Evolutionary conservation across 345 rosid genomes (phyloP), one percentile per base, ranked within the genome.

Genomic region (Syzygium grande): DNA sequence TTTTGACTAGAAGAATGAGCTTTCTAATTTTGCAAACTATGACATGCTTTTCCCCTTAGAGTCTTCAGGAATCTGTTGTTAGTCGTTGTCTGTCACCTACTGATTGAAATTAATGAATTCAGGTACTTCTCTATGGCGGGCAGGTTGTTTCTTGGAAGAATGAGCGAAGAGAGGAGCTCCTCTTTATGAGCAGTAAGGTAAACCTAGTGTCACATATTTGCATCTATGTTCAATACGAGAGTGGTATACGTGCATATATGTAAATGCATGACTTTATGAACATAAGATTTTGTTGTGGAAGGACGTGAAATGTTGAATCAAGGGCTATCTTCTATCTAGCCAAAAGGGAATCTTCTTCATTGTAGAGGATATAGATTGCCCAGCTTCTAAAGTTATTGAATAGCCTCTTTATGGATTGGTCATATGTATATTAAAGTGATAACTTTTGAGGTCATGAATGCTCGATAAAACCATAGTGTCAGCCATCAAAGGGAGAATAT

Each of bases 81-180:
- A 34, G 49, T 68, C 11, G 84, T 14, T 34, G 12, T 34, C 16
- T 22, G 52, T 53, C n/a, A 11, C 41, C 27, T 53, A 17, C 53
- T 56, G 58, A 53, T 53, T 23, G n/a, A 53, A 29, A 14, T 53
- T 43, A 88, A 89, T 88, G 91, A 88, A 90, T 92, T 91, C 96
- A 97, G 99, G 99, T 97, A 91, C 93, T 96, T 91, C 91, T 95
- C 7, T 92, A 92, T 87, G 99, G 99, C 15, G 99, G 98, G 79
- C 99, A 96, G 89, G 96, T 97, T 29, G 92, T 97, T 91, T 97
- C 99, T 41, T 97, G 99, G 99, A 97, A 97, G 91, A 97, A 95
- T 86, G 97, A 95, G 86, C 89, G 96, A 88, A 92, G 97, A 87
- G 98, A 97, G 90, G 98, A 96, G 87, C 89, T 97, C 61, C 98